Conservation (phyloP, 164 flowering plant genomes). For the Amborella trichopoda region DNA sequence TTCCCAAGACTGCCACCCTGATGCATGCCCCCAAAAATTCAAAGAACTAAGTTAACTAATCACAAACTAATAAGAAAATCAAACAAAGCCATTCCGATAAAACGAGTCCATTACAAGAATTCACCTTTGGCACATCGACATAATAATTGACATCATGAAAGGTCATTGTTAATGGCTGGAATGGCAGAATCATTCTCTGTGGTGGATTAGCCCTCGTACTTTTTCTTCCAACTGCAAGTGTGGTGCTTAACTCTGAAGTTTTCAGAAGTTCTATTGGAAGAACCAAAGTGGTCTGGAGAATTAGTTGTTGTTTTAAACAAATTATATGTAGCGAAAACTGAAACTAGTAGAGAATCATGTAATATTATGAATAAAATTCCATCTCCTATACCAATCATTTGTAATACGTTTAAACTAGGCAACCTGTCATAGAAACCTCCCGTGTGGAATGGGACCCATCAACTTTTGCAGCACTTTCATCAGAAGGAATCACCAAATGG, state of each 20-base stretch:
- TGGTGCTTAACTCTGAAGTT: background rate
- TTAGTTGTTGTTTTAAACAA: background rate
- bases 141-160: slow-evolving; percentile 1
- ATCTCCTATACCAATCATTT: slow-evolving; percentile 8
- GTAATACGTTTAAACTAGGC: slow-evolving; percentile 8
- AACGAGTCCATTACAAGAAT: background rate
- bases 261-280: too few species aligned
- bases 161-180: background rate
- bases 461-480: too few species aligned
- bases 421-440: too few species aligned
- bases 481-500: slow-evolving; percentile 21
- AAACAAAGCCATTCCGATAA: background rate
- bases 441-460: too few species aligned
- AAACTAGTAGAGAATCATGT: background rate
- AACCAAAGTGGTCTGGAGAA: too few species aligned
- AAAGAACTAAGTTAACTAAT: too few species aligned
- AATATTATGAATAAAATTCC: background rate
- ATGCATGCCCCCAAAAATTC: slow-evolving; percentile 13
- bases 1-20: slow-evolving; percentile 16
- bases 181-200: background rate
- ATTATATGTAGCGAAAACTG: background rate
- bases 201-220: background rate
- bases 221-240: background rate
- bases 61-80: background rate
- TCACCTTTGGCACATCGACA: background rate